These are phyloP conservation scores for Pogostemon cablin DNA, from an alignment of 257 asterid genomes.

Conservation along the genomic window DNA sequence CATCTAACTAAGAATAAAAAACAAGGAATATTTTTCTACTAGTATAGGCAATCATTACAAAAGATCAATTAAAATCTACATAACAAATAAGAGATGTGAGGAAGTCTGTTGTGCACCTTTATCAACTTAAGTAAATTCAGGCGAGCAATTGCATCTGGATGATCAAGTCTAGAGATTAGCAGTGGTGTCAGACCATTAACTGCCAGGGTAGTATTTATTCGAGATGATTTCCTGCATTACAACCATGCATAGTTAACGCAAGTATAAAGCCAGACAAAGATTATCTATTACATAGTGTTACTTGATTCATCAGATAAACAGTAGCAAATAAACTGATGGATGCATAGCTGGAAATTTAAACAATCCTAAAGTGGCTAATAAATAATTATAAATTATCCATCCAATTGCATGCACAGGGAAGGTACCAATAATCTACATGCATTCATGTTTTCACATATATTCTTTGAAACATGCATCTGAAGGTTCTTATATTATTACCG, in stretches of 20 bases:
- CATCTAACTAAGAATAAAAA: neutral
- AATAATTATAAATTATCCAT: neutral
- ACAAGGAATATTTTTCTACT: neutral
- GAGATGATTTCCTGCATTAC: conserved; percentile 89
- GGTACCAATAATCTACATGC: neutral
- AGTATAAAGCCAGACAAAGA: conserved; percentile 10
- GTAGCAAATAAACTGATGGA: conserved; percentile 12
- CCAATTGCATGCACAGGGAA: neutral
- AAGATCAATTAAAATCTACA: neutral
- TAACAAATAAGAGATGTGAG: conserved; percentile 19
- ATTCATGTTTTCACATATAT: neutral
- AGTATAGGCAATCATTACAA: neutral
- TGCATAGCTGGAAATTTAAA: conserved; percentile 10
- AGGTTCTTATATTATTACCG: neutral
- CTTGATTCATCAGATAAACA: conserved; percentile 22
- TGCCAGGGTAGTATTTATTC: conserved; percentile 91
- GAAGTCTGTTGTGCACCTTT: conserved; percentile 58
- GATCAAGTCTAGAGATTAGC: conserved; percentile 83
- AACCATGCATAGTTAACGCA: conserved; percentile 24
- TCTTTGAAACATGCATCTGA: neutral
- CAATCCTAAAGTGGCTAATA: neutral
- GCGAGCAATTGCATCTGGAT: conserved; percentile 97
- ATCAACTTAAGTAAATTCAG: conserved; percentile 85
- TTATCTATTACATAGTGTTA: neutral
- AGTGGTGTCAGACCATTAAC: conserved; percentile 94